These are phyloP conservation scores for Arthrobotrys conoides DNA, from an alignment of 2,329 filamentous ascomycete species.

Conservation along the genomic window DNA sequence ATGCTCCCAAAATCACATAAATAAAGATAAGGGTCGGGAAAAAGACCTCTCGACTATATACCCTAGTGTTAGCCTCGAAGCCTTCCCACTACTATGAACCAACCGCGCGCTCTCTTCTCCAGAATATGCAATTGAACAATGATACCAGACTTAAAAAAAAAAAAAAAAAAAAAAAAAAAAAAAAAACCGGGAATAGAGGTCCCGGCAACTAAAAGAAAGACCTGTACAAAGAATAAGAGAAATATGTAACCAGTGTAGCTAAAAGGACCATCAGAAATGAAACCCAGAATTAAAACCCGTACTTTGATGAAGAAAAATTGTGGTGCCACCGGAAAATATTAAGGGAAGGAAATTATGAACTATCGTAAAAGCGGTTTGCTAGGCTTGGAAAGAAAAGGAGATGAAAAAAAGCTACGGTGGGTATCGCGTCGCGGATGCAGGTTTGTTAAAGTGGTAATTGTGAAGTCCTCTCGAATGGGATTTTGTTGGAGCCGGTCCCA, in stretches of 20 bases:
- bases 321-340: constrained; percentile 14
- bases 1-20: constrained; percentile 6
- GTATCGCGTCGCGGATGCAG: background rate
- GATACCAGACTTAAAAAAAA: background rate
- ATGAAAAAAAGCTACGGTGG: background rate
- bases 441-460: background rate
- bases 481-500: too few relatives aligned
- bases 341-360: background rate
- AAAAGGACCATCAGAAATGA: constrained; percentile 1
- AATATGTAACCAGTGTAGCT: background rate
- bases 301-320: background rate
- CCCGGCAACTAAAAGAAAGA: constrained; percentile 3
- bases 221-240: constrained; percentile 14
- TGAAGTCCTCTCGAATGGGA: too few relatives aligned
- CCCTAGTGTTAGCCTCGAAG: background rate
- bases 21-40: background rate
- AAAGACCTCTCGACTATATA: background rate
- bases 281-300: constrained; percentile 27
- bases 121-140: constrained; percentile 11
- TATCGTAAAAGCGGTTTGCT: background rate
- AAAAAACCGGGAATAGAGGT: background rate
- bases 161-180: background rate
- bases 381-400: background rate
- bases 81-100: background rate
- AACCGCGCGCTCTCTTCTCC: constrained; percentile 15